A percentile compares a stretch with the other conserved stretches of the same genome.
Conservation (phyloP, 352 stramenopile species). For the Phytophthora brassicae region DNA sequence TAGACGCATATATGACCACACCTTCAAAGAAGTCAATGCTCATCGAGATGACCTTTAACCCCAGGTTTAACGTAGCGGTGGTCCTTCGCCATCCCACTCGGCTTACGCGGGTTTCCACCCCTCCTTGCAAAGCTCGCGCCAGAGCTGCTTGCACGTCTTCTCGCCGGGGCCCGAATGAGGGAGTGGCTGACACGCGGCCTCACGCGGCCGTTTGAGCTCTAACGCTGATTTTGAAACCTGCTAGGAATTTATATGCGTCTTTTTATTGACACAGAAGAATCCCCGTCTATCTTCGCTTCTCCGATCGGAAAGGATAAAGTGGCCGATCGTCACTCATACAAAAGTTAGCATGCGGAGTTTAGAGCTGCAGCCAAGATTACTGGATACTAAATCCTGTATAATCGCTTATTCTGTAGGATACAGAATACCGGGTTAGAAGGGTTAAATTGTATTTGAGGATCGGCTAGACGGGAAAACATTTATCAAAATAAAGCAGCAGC, state of each 20-base stretch:
- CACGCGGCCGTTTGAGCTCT: too few relatives aligned
- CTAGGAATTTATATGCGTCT: constrained; percentile 9
- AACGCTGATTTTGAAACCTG: constrained; percentile 19
- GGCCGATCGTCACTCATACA: constrained; percentile 4
- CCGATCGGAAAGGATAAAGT: constrained; percentile 2
- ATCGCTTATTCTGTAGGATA: constrained; percentile 26
- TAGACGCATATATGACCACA: too few relatives aligned
- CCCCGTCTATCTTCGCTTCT: constrained; percentile 1
- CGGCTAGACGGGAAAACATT: too few relatives aligned
- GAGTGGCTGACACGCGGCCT: neutral
- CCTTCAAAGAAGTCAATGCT: constrained; percentile 5
- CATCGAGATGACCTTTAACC: constrained; percentile 1
- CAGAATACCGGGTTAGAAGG: constrained; percentile 21
- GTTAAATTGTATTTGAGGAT: constrained; percentile 4
- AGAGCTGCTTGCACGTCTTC: constrained; percentile 18
- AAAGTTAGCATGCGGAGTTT: constrained; percentile 9
- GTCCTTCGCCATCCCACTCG: neutral
- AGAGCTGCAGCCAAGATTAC: constrained; percentile 6
- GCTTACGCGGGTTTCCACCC: constrained; percentile 10
- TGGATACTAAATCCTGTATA: constrained; percentile 14
- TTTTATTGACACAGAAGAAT: constrained; percentile 7
- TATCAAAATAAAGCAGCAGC: too few relatives aligned
- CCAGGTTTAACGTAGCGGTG: constrained; percentile 7
- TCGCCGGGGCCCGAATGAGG: neutral
- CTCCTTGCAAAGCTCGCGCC: constrained; percentile 3